phyloP scores from a whole-genome alignment of 306 rosid species.

The Cucurbita moschata region DNA sequence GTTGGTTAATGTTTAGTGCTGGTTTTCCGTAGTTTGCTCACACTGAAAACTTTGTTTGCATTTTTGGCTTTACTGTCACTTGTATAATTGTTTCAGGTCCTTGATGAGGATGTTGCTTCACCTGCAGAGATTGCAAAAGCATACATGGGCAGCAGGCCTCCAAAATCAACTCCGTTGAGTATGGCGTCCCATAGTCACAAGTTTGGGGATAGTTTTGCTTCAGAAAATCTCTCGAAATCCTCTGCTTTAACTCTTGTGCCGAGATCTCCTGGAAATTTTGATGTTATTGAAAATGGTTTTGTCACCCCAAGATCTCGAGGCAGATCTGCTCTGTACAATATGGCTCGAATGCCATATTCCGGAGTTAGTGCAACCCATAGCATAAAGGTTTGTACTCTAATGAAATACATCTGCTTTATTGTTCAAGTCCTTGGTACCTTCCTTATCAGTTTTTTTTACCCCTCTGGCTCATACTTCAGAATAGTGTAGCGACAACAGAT shows the following conservation, averaged over 20 bases:
- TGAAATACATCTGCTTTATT: background rate
- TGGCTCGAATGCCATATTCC: conserved; percentile 81
- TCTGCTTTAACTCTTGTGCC: conserved; percentile 39
- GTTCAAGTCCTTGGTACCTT: background rate
- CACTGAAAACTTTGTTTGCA: background rate
- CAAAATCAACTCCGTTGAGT: conserved; percentile 42
- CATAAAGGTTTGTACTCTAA: conserved; percentile 37
- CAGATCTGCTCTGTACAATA: conserved; percentile 73
- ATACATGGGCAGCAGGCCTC: conserved; percentile 76
- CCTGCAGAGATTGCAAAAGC: conserved; percentile 88
- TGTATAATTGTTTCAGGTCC: conserved; percentile 40
- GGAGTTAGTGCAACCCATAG: conserved; percentile 33
- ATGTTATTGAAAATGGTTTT: conserved; percentile 48
- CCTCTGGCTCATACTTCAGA: conserved; percentile 24
- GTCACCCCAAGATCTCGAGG: conserved; percentile 68
- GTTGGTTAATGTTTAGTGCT: background rate
- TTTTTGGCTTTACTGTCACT: conserved; percentile 12
- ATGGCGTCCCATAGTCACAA: conserved; percentile 25
- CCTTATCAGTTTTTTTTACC: conserved; percentile 3
- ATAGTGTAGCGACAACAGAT: conserved; percentile 23
- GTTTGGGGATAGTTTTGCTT: conserved; percentile 21
- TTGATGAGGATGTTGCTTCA: conserved; percentile 64
- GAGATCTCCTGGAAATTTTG: conserved; percentile 30
- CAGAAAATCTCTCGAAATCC: conserved; percentile 27
- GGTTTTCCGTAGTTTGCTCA: background rate